Conservation (phyloP, 345 rosid genomes). For the Hypericum perforatum region DNA sequence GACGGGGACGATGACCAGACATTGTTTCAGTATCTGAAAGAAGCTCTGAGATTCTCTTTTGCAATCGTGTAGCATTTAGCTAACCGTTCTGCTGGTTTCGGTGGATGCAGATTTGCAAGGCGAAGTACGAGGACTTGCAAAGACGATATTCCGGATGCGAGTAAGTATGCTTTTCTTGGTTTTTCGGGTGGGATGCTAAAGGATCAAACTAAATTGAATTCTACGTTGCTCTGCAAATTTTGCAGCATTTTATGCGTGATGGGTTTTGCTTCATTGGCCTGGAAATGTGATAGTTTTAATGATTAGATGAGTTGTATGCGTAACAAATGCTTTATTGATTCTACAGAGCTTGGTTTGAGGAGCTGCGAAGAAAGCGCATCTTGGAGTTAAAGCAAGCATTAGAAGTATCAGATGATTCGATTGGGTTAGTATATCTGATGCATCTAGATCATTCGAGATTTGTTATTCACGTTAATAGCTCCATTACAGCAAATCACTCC, state of each 20-base stretch:
- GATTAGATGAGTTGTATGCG: too few relatives aligned
- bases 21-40: too few relatives aligned
- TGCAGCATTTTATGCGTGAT: too few relatives aligned
- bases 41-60: too few relatives aligned
- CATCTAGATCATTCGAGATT: neutral
- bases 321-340: conserved; percentile 3
- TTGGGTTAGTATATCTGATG: conserved; percentile 42
- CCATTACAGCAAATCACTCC: too few relatives aligned
- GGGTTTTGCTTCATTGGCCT: too few relatives aligned
- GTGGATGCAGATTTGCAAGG: conserved; percentile 54
- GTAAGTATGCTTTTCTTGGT: conserved; percentile 28
- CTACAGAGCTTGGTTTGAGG: conserved; percentile 75
- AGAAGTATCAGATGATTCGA: conserved; percentile 58
- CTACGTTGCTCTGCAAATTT: too few relatives aligned
- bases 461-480: too few relatives aligned
- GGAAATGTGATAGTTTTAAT: too few relatives aligned
- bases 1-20: too few relatives aligned
- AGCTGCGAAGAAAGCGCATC: conserved; percentile 67
- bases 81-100: neutral
- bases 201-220: too few relatives aligned
- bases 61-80: neutral
- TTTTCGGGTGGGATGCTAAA: neutral
- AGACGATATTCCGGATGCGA: conserved; percentile 51
- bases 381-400: conserved; percentile 62
- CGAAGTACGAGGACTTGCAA: conserved; percentile 65